A percentile compares a stretch with the other conserved stretches of the same genome.
Evolutionary conservation across 306 rosid genomes (phyloP).

Genomic region (Phaseolus lunatus): DNA sequence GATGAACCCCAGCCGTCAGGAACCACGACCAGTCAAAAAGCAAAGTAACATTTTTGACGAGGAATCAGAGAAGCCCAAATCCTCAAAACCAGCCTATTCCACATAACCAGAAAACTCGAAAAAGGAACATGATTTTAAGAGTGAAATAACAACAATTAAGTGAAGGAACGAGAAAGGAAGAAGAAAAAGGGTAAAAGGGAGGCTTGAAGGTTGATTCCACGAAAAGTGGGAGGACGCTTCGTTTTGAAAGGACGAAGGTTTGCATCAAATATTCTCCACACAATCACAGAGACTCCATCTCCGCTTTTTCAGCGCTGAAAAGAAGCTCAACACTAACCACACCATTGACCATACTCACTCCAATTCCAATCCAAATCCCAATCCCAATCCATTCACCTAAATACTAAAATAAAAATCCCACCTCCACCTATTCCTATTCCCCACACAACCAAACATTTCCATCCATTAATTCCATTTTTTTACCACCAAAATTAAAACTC

Average conservation of each 20-base stretch:
- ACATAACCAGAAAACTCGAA: not conserved
- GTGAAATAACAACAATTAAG: slow-evolving; percentile 8
- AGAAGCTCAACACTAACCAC: slow-evolving; percentile 48
- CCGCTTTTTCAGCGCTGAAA: slow-evolving; percentile 65
- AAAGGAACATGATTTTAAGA: slow-evolving; percentile 32
- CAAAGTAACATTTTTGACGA: slow-evolving; percentile 26
- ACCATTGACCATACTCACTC: slow-evolving; percentile 11
- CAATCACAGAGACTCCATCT: slow-evolving; percentile 51
- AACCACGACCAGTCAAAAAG: slow-evolving; percentile 20
- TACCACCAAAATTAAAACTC: not conserved
- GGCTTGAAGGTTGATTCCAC: slow-evolving; percentile 41
- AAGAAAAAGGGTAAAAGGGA: slow-evolving; percentile 33
- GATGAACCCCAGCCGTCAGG: slow-evolving; percentile 29
- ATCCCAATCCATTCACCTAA: not conserved
- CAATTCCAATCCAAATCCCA: slow-evolving; percentile 7
- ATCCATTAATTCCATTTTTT: not conserved
- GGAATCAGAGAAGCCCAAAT: slow-evolving; percentile 35
- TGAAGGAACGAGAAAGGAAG: slow-evolving; percentile 15
- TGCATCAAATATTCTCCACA: slow-evolving; percentile 69
- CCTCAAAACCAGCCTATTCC: slow-evolving; percentile 33
- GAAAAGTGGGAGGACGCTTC: slow-evolving; percentile 55
- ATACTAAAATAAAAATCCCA: slow-evolving; percentile 13
- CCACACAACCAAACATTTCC: slow-evolving; percentile 14
- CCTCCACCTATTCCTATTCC: slow-evolving; percentile 7
- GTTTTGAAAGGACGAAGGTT: slow-evolving; percentile 51